phyloP scores from a whole-genome alignment of 768 basidiomycete genomes.

The Naganishia friedmannii region DNA sequence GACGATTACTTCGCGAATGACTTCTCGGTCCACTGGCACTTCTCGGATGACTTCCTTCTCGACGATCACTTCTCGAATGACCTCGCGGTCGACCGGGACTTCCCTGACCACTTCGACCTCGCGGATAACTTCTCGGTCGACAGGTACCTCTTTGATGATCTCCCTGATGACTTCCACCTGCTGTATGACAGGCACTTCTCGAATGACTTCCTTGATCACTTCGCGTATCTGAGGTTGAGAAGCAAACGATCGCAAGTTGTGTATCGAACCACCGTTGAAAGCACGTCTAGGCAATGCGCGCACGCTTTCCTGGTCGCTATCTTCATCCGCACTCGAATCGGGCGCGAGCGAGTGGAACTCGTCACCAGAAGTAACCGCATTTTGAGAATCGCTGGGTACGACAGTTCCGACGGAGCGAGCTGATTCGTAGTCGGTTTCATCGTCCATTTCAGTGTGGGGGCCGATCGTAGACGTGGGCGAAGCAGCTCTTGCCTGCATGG shows the following conservation, averaged over 20 bases:
- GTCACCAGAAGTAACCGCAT: slow-evolving; percentile 55
- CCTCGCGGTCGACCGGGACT: slow-evolving; percentile 19
- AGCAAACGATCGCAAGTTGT: neutral
- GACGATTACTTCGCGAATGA: slow-evolving; percentile 13
- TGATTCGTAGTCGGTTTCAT: slow-evolving; percentile 56
- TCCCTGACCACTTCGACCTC: slow-evolving; percentile 31
- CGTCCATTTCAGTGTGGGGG: slow-evolving; percentile 25
- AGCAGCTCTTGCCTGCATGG: slow-evolving; percentile 23
- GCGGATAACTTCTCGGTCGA: slow-evolving; percentile 26
- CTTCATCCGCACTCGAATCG: slow-evolving; percentile 49
- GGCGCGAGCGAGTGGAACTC: slow-evolving; percentile 48
- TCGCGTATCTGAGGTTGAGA: slow-evolving; percentile 23
- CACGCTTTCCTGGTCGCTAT: slow-evolving; percentile 43
- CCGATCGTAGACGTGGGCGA: slow-evolving; percentile 36
- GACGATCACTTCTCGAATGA: slow-evolving; percentile 32
- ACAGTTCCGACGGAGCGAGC: slow-evolving; percentile 63
- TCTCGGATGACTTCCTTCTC: slow-evolving; percentile 12
- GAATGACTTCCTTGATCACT: slow-evolving; percentile 37
- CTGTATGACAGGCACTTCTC: slow-evolving; percentile 27
- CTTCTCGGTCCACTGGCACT: slow-evolving; percentile 21
- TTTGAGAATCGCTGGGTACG: slow-evolving; percentile 64
- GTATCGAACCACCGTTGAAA: neutral
- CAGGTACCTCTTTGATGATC: slow-evolving; percentile 18
- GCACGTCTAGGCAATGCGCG: neutral
- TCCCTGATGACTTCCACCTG: neutral